phyloP scores from a whole-genome alignment of 176 grass and related monocot genomes.

The Triticum turgidum region DNA sequence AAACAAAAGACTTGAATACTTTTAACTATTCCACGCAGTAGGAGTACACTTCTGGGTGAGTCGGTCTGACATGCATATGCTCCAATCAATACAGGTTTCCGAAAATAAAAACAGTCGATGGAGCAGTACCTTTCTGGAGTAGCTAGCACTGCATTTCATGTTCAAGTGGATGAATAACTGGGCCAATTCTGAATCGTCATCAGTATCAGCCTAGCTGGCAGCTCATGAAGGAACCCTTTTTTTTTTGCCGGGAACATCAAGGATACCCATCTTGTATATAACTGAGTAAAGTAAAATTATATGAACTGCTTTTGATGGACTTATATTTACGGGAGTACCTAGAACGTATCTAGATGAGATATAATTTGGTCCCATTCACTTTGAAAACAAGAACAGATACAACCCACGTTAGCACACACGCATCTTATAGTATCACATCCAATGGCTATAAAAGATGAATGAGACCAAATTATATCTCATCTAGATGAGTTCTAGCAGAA shows the following conservation, averaged over 20 bases:
- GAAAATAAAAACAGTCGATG: conserved; percentile 4
- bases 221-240: not conserved
- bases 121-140: not conserved
- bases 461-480: too few relatives aligned
- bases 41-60: conserved; percentile 1
- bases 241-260: not conserved
- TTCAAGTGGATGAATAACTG: not conserved
- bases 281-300: not conserved
- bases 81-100: not conserved
- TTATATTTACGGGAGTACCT: not conserved
- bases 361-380: too few relatives aligned
- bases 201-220: not conserved
- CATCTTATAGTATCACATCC: too few relatives aligned
- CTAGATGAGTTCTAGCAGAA: too few relatives aligned
- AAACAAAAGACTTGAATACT: conserved; percentile 17
- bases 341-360: too few relatives aligned
- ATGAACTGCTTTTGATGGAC: not conserved
- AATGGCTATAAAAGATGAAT: too few relatives aligned
- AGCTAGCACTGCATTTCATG: not conserved
- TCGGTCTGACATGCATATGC: conserved; percentile 28
- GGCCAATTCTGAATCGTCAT: not conserved
- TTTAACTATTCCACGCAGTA: conserved; percentile 9
- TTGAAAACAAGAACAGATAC: too few relatives aligned
- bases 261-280: not conserved
- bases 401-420: too few relatives aligned